These are phyloP conservation scores for Lathyrus sativus DNA, from an alignment of 306 rosid species.

Conservation along the genomic window DNA sequence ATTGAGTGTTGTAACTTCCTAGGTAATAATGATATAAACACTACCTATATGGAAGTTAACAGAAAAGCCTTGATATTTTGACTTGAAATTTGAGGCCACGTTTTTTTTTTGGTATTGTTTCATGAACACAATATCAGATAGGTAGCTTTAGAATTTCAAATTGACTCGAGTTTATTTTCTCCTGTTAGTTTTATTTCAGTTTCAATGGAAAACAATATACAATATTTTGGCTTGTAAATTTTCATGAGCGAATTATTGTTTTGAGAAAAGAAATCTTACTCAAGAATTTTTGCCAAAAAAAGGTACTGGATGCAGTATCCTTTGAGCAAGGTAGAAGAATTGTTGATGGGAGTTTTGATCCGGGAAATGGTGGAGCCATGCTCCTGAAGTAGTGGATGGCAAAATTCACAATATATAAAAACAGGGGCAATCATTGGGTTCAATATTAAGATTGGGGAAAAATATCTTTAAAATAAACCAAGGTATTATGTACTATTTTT, in stretches of 20 bases:
- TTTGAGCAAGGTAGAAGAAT: neutral
- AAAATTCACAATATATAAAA: neutral
- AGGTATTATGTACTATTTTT: neutral
- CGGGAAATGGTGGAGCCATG: neutral
- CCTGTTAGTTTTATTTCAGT: neutral
- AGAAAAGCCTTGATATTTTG: neutral
- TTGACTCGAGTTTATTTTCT: slow-evolving; percentile 1
- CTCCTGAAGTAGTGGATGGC: neutral
- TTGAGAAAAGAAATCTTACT: neutral
- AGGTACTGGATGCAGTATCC: neutral
- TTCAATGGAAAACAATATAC: neutral
- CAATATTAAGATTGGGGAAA: neutral
- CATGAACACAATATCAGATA: neutral
- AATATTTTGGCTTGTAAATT: neutral
- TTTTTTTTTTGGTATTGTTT: neutral
- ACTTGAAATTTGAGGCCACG: neutral
- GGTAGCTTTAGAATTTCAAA: neutral
- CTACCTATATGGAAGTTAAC: neutral
- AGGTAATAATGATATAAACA: neutral
- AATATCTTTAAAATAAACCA: neutral
- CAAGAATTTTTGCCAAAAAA: neutral
- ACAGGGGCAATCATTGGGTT: neutral
- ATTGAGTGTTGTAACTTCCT: neutral
- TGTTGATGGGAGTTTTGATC: neutral
- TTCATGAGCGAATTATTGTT: neutral